Base-by-base conservation (phyloP, 768 basidiomycete genomes). In the Lentinula detonsa region DNA sequence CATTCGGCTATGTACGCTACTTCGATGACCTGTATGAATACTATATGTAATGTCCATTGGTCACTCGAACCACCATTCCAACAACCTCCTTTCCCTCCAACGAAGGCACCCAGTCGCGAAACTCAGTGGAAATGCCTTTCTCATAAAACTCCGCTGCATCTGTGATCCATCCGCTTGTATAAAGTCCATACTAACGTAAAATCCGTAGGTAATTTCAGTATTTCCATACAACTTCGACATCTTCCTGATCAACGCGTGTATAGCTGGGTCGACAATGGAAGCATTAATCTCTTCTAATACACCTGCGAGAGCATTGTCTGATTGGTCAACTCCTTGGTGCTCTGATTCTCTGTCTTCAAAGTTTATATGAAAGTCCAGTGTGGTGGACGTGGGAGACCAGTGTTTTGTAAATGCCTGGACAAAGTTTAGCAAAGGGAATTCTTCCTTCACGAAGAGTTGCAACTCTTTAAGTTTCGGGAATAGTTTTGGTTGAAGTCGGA, bases 41-140 rank as follows among this genome's bases (percentile, higher is more conserved):
- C 1, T 21, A 21, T 21, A 1, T 21, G n/a, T n/a, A n/a, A 21
- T 23, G 23, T 1, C 23, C 23, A 23, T 23, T 23, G 23, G 23
- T 56, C 28, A 56, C 55, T 56, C 39, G 15, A 56, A 56, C 55
- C 55, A 56, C 55, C 55, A 56, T 43, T 56, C 55, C 23, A 56
- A 23, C 5, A n/a, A 10, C 40, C 39, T 42, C 40, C 55, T 42
- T 7, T 56, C 55, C 42, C 55, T 56, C 55, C 55, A 56, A 28
- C 16, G 23, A 31, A 56, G 55, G 18, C 18, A 18, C 13, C 55
- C 55, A 15, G 55, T 56, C 10, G 23, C 55, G 13, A 42, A 56
- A 39, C 55, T 43, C 39, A 13, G 39, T 16, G 55, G 55, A n/a
- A 56, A 56, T 8, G 40, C 55, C 23, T 31, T 43, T 8, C 16